Evolutionary conservation across 148 eudicot species (phyloP).

Genomic region (Vaccinium myrtillus): DNA sequence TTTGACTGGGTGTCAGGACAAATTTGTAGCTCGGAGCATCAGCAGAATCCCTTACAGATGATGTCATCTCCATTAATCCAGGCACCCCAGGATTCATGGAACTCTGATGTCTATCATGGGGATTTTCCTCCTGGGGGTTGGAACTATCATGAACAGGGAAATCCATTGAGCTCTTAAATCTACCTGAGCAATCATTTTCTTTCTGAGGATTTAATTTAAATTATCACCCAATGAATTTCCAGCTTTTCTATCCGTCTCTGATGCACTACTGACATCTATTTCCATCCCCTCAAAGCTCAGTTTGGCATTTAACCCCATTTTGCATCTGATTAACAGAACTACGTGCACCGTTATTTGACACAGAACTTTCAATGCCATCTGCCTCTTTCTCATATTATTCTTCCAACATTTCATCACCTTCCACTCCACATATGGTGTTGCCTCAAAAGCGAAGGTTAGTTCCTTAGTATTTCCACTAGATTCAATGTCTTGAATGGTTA

Average conservation of each 20-base stretch:
- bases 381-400: slow-evolving; percentile 35
- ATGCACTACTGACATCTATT: slow-evolving; percentile 27
- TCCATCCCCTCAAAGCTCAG: slow-evolving; percentile 30
- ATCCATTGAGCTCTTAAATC: slow-evolving; percentile 29
- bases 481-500: slow-evolving; percentile 36
- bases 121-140: slow-evolving; percentile 8
- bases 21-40: slow-evolving; percentile 37
- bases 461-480: slow-evolving; percentile 42
- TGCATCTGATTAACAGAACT: slow-evolving; percentile 21
- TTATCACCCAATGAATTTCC: slow-evolving; percentile 15
- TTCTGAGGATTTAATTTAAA: slow-evolving; percentile 19
- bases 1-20: slow-evolving; percentile 37
- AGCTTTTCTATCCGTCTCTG: slow-evolving; percentile 35
- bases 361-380: slow-evolving; percentile 29
- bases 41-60: slow-evolving; percentile 25
- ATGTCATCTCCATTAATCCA: slow-evolving; percentile 18
- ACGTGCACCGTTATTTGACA: slow-evolving; percentile 27
- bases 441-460: slow-evolving; percentile 32
- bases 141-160: slow-evolving; percentile 28
- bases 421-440: slow-evolving; percentile 31
- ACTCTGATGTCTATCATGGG: not conserved
- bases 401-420: slow-evolving; percentile 32
- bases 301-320: slow-evolving; percentile 32
- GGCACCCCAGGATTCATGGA: not conserved
- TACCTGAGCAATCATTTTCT: slow-evolving; percentile 32